Conservation (phyloP, 2,329 filamentous ascomycete genomes). For the Botryosphaeria dothidea region DNA sequence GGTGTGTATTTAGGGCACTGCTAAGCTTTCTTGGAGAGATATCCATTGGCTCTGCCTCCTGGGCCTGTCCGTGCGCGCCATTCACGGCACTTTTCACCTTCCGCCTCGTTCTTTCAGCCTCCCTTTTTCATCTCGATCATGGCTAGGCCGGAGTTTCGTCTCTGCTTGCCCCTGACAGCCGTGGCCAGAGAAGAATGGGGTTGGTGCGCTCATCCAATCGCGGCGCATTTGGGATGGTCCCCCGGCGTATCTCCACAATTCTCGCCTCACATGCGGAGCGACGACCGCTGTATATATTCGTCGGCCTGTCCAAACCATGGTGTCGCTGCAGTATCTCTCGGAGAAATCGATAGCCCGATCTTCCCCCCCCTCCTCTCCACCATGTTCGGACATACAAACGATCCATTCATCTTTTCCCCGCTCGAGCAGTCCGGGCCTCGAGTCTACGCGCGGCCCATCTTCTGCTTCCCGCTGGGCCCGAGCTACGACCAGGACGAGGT, state of each 20-base stretch:
- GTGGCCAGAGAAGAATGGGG: not conserved
- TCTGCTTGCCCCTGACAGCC: conserved; percentile 1
- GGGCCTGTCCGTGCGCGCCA: not conserved
- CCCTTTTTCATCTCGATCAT: not conserved
- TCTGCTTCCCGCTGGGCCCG: not conserved
- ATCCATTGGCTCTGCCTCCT: not conserved
- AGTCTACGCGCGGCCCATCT: conserved; percentile 1
- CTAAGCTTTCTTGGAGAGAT: conserved; percentile 1
- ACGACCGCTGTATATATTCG: not conserved
- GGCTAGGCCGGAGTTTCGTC: not conserved
- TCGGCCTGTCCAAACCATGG: not conserved
- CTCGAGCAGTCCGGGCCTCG: conserved; percentile 2
- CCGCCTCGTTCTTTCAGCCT: conserved; percentile 1
- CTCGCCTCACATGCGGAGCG: conserved; percentile 6
- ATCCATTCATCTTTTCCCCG: not conserved
- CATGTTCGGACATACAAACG: conserved; percentile 9
- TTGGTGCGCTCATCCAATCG: not conserved
- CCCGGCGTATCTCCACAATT: conserved; percentile 9
- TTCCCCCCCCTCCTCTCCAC: not conserved
- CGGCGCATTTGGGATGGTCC: not conserved
- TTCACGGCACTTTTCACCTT: not conserved
- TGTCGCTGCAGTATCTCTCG: not conserved
- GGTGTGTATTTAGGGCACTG: not conserved
- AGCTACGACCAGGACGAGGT: not conserved
- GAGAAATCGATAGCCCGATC: not conserved